A percentile compares a stretch with the other conserved stretches of the same genome.
These are phyloP conservation scores for Brassica balearica DNA, from an alignment of 441 rosid species.

Conservation along the genomic window DNA sequence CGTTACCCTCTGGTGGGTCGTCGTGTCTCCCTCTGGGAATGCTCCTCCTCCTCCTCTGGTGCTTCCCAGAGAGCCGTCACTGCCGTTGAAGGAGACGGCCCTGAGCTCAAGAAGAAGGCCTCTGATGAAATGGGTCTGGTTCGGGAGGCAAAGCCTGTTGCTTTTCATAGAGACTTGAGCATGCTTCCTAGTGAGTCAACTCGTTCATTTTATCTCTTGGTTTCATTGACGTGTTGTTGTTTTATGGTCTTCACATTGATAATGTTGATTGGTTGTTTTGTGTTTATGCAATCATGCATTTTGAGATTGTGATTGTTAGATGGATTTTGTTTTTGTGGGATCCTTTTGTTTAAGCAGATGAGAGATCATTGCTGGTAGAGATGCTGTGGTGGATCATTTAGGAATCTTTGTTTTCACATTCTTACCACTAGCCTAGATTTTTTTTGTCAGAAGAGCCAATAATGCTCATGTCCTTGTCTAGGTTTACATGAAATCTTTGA, in stretches of 20 bases:
- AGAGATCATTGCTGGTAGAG: background rate
- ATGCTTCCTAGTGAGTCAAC: constrained; percentile 80
- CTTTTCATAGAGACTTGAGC: constrained; percentile 71
- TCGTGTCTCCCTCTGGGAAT: constrained; percentile 52
- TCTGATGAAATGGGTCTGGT: constrained; percentile 52
- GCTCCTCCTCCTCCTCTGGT: constrained; percentile 38
- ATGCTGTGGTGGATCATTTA: constrained; percentile 25
- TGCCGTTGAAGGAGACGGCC: constrained; percentile 64
- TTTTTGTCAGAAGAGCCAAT: background rate
- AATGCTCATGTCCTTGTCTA: constrained; percentile 29
- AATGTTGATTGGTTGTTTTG: constrained; percentile 38
- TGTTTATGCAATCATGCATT: constrained; percentile 3
- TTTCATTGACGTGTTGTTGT: constrained; percentile 14
- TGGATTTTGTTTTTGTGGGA: constrained; percentile 18
- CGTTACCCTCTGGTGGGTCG: constrained; percentile 43
- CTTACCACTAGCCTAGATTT: background rate
- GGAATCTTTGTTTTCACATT: constrained; percentile 19
- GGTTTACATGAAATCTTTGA: background rate
- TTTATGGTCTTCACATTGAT: constrained; percentile 19
- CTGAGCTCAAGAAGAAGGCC: constrained; percentile 52
- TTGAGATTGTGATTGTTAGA: constrained; percentile 8
- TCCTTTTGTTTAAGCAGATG: constrained; percentile 26
- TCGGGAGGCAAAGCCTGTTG: constrained; percentile 46
- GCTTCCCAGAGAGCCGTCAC: constrained; percentile 56
- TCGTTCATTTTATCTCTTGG: constrained; percentile 3